Base-by-base conservation (phyloP, 805 yeast species). In the Barnettozyma sucrosica region DNA sequence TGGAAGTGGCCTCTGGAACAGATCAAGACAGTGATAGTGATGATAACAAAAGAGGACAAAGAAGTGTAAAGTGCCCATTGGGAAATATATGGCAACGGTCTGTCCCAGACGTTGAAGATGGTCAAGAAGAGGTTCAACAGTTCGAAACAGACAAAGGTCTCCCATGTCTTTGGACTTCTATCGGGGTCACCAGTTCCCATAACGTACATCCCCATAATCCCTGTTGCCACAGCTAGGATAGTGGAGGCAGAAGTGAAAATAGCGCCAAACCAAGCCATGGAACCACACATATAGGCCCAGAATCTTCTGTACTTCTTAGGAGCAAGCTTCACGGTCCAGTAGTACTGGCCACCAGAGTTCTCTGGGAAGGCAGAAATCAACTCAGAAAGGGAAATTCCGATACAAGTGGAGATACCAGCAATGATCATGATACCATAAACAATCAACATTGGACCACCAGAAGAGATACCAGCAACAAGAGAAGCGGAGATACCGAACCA, bases 401-500 rank as follows among this genome's bases (percentile, higher is more conserved):
- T 64, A 60, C 74, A 69, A 34, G 66, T 53, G 1, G 80, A 71
- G 11, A 78, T 61, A n/a, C 58, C 57, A 3, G 80, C 74, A 32
- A 76, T 66, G 47, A 78, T 74, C 4, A 78, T 58, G 44, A 77
- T 70, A 39, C 83, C 83, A 50, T 77, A 79, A n/a, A 78, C 68
- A 44, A 78, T 73, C 59, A 75, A 57, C 66, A 76, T 63, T 20
- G 82, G 81, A 10, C 83, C 83, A 50, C 83, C 82, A 45, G 77
- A 68, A 11, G 69, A 61, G 23, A 79, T 74, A 51, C 81, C 80
- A 9, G 79, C 69, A 28, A 74, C 69, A 52, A 78, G 65, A 1
- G 80, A 69, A 4, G 81, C 77, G n/a, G 80, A 71, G 14, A 79
- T 73, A 41, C 83, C 83, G 46, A 72, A 71, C 83, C 83, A 79